A percentile compares a stretch with the other conserved stretches of the same genome.
Conservation (phyloP, 106 monocot genomes). For the Acorus calamus region DNA sequence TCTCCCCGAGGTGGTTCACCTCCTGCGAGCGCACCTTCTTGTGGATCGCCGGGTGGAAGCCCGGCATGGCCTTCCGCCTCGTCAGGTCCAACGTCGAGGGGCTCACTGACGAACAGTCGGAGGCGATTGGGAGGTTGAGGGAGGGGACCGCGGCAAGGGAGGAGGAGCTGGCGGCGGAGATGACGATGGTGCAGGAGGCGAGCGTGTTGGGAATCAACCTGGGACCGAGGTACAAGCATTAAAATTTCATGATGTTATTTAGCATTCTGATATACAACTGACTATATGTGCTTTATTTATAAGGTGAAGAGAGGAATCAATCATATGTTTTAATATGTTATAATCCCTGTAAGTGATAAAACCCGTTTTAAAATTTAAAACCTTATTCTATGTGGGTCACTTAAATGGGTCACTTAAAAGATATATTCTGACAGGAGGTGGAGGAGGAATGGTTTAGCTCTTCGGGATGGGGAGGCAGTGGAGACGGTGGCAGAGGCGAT, state of each 20-base stretch:
- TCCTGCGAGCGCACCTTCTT: constrained; percentile 37
- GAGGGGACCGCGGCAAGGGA: background rate
- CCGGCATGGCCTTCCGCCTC: constrained; percentile 26
- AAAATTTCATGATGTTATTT: too few species aligned
- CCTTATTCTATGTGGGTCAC: too few species aligned
- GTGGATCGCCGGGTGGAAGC: constrained; percentile 31
- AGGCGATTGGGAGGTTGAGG: background rate
- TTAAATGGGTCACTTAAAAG: too few species aligned
- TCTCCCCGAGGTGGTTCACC: constrained; percentile 31
- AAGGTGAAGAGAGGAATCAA: too few species aligned
- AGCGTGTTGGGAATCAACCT: constrained; percentile 10
- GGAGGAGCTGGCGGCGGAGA: background rate
- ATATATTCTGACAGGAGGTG: too few species aligned
- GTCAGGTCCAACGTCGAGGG: background rate
- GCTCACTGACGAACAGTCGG: background rate
- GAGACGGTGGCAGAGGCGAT: constrained; percentile 2
- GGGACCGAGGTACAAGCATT: background rate
- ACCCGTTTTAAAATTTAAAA: too few species aligned
- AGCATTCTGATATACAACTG: too few species aligned
- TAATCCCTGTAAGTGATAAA: too few species aligned
- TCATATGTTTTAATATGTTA: too few species aligned
- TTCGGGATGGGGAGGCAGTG: background rate
- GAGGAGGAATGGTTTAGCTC: too few species aligned
- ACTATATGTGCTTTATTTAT: too few species aligned
- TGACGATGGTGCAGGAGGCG: constrained; percentile 24